Evolutionary conservation across 169 alveolate genomes (phyloP).

Genomic region (Eimeria acervulina): DNA sequence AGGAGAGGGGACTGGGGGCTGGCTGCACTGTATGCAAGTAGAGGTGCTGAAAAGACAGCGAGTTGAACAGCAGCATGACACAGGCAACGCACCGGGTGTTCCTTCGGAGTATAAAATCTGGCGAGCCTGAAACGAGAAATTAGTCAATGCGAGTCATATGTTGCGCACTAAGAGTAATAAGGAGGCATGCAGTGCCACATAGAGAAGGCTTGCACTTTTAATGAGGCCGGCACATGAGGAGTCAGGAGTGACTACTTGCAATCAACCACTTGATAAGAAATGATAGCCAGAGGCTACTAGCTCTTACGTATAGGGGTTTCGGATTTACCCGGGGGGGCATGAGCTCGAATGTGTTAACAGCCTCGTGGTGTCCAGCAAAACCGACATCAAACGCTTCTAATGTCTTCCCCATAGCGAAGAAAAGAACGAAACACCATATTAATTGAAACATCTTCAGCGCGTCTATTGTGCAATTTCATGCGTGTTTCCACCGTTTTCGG

Average conservation of each 20-base stretch:
- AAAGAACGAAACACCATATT: background rate
- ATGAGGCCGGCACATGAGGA: no score
- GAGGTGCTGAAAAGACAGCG: background rate
- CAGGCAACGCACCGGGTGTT: constrained; percentile 56
- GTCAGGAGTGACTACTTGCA: no score
- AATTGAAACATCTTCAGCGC: background rate
- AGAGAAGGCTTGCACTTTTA: background rate
- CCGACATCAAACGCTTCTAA: constrained; percentile 7
- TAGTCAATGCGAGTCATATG: no score
- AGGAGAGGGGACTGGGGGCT: background rate
- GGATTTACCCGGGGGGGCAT: constrained; percentile 58
- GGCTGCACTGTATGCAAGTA: background rate
- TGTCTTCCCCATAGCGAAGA: background rate
- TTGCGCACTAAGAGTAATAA: no score
- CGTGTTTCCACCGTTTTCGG: background rate
- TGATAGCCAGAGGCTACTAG: background rate
- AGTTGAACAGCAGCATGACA: background rate
- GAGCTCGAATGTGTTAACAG: constrained; percentile 34
- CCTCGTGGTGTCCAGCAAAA: background rate
- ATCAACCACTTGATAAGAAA: no score
- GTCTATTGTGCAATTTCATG: background rate
- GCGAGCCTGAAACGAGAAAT: constrained; percentile 56
- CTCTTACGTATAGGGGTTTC: background rate
- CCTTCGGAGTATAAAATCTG: constrained; percentile 81
- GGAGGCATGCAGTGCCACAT: background rate